phyloP scores from a whole-genome alignment of 345 rosid species.

The Populus deltoides region DNA sequence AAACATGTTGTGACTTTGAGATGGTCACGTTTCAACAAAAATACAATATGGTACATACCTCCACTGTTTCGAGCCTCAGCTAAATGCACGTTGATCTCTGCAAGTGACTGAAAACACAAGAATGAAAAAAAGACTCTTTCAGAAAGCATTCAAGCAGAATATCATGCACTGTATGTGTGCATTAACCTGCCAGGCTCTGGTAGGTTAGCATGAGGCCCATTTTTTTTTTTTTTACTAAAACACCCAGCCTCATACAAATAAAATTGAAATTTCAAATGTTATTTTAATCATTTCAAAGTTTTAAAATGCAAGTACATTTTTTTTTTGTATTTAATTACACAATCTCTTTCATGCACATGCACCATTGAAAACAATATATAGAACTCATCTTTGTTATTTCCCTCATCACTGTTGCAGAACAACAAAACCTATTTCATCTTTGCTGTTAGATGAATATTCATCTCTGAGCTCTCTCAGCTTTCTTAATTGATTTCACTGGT shows the following conservation, averaged over 20 bases:
- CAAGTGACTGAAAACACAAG: slow-evolving; percentile 72
- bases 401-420: neutral
- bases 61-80: slow-evolving; percentile 79
- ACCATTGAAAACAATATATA: neutral
- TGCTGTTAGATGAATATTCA: neutral
- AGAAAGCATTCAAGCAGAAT: slow-evolving; percentile 23
- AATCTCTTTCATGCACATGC: neutral
- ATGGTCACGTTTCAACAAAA: slow-evolving; percentile 14
- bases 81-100: slow-evolving; percentile 73
- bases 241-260: neutral
- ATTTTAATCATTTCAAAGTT: neutral
- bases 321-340: neutral
- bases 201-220: neutral
- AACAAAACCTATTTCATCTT: neutral
- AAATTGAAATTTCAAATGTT: neutral
- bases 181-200: neutral
- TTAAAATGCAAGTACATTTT: neutral
- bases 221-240: neutral
- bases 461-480: neutral
- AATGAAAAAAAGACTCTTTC: slow-evolving; percentile 26
- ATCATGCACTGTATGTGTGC: neutral
- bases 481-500: neutral
- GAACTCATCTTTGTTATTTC: neutral
- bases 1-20: neutral
- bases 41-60: slow-evolving; percentile 47